Percentiles rank a stretch among this genome's conserved stretches.
Evolutionary conservation across 495 filamentous ascomycete species (phyloP).

Genomic region (Penicillium bialowiezense): DNA sequence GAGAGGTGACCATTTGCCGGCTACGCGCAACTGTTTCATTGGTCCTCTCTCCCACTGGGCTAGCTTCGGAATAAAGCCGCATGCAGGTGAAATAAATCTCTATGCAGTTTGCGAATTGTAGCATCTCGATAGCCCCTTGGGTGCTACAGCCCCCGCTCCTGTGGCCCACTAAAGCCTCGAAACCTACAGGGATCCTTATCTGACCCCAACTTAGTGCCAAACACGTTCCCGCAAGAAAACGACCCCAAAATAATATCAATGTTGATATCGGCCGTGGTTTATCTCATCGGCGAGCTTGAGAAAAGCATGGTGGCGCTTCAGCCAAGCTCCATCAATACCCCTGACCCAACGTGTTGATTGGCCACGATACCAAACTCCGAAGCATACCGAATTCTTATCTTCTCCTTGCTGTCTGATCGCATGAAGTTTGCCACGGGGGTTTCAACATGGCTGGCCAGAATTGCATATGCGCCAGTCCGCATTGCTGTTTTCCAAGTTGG

Average conservation of each 20-base stretch:
- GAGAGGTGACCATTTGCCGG: too few relatives aligned
- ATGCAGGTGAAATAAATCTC: too few relatives aligned
- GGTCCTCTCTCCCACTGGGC: too few relatives aligned
- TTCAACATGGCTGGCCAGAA: neutral
- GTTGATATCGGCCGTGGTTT: neutral
- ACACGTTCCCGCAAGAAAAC: too few relatives aligned
- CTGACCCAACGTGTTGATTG: neutral
- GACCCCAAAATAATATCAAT: too few relatives aligned
- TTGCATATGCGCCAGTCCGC: neutral
- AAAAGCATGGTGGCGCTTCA: neutral
- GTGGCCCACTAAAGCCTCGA: neutral
- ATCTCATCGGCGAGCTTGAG: neutral
- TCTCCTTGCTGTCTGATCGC: neutral
- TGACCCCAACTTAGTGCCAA: neutral
- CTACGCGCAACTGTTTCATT: too few relatives aligned
- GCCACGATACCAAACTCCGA: neutral
- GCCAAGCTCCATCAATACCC: slow-evolving; percentile 1
- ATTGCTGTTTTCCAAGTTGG: too few relatives aligned
- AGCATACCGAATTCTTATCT: neutral
- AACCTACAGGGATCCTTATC: neutral
- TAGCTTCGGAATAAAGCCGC: too few relatives aligned
- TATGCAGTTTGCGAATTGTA: too few relatives aligned
- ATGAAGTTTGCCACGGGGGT: neutral
- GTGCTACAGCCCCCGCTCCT: neutral
- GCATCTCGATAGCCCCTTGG: too few relatives aligned